Base-by-base conservation (phyloP, 2,329 filamentous ascomycete species). In the Paraphaeosphaeria minitans region DNA sequence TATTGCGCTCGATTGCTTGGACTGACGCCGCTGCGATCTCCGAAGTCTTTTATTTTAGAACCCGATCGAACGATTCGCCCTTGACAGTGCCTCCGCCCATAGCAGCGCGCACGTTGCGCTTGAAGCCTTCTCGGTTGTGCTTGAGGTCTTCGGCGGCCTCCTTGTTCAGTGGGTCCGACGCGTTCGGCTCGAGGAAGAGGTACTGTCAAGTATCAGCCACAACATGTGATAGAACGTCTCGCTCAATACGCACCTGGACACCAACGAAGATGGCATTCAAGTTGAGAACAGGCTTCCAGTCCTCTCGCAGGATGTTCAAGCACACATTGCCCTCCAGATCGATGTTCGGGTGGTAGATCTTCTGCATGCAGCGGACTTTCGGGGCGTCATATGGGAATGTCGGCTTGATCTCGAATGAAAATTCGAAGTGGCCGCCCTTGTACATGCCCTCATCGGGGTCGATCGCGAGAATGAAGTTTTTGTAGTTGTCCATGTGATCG, bases 341-440 rank as follows among this genome's bases (percentile, higher is more conserved):
- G 75, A 99, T 99, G 79, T 99, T 99, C 6, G 95, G 95, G 77
- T 99, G 95, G 81, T 99, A 99, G 71, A 99, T 98, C 84, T 97
- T 98, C 80, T 99, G 92, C 68, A 89, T 90, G 81, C 95, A 98
- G 74, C 91, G 95, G 69, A 99, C 95, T 80, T 98, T 98, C 21
- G 95, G 95, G 63, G 95, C 93, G 77, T 98, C 93, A 80, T 98
- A 95, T 0, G 95, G 95, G 80, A 97, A 99, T 81, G 91, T 95
- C 75, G 94, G 91, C 78, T 92, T 93, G 81, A 99, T 96, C 63
- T 87, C 86, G 79, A 99, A 98, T 65, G 86, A 90, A 78, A 99
- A 99, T 60, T 88, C 87, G 80, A 98, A 99, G 59, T 83, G 83
- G 57, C 94, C 94, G 68, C 87, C 87, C 74, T 93, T 92, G 85